Percentiles rank a stretch among this genome's conserved stretches.
Conservation (phyloP, 306 rosid genomes). For the Datisca glomerata region DNA sequence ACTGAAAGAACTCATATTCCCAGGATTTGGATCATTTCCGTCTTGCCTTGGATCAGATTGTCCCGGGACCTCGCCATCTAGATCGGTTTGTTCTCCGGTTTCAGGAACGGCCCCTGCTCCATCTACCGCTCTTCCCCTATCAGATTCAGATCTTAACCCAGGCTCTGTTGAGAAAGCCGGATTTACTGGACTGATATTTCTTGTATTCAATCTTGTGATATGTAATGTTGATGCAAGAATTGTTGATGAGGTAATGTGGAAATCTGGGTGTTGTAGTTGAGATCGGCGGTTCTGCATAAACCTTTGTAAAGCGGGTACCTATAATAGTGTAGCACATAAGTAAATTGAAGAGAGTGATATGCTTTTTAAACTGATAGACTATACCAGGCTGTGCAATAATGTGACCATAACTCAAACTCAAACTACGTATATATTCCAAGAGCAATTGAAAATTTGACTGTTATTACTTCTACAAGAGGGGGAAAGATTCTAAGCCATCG, state of each 20-base stretch:
- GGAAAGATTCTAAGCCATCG: too few species aligned
- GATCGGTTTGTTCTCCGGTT: constrained; percentile 33
- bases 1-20: constrained; percentile 64
- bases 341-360: too few species aligned
- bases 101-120: constrained; percentile 25
- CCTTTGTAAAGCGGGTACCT: constrained; percentile 97
- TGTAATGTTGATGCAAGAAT: constrained; percentile 95
- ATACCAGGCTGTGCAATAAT: too few species aligned
- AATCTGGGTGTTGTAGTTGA: constrained; percentile 87
- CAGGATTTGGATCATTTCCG: constrained; percentile 58
- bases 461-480: too few species aligned
- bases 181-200: constrained; percentile 44
- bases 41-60: constrained; percentile 49
- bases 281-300: constrained; percentile 85
- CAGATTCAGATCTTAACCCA: constrained; percentile 46
- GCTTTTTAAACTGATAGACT: too few species aligned
- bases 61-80: constrained; percentile 25
- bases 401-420: too few species aligned
- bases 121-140: constrained; percentile 27
- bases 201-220: constrained; percentile 88
- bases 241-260: constrained; percentile 93
- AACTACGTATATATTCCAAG: too few species aligned
- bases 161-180: constrained; percentile 31
- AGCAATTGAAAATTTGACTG: too few species aligned
- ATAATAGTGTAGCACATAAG: background rate